phyloP scores from a whole-genome alignment of 208 protist genomes.

The Porcisia hertigi region DNA sequence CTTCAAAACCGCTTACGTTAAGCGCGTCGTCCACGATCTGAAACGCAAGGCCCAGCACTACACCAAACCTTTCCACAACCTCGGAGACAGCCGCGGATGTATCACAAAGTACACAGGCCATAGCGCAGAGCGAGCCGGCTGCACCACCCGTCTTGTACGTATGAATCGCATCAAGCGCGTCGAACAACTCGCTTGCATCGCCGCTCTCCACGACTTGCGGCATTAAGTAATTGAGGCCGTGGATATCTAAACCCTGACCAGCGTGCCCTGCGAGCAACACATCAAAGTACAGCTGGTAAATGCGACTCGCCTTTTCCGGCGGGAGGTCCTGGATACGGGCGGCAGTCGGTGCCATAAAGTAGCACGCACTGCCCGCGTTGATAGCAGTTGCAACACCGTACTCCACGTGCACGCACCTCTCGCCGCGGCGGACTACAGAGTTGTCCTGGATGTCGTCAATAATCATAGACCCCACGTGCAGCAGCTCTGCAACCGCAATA shows the following conservation, averaged over 20 bases:
- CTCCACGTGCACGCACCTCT: slow-evolving; percentile 48
- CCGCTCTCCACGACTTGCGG: slow-evolving; percentile 45
- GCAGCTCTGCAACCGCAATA: slow-evolving; percentile 60
- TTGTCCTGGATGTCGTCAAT: slow-evolving; percentile 83
- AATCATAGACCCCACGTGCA: slow-evolving; percentile 74
- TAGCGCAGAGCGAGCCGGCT: slow-evolving; percentile 38
- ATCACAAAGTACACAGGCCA: slow-evolving; percentile 61
- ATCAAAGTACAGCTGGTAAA: slow-evolving; percentile 72
- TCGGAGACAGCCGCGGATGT: slow-evolving; percentile 21
- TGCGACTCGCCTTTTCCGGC: slow-evolving; percentile 29
- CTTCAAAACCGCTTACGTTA: slow-evolving; percentile 46
- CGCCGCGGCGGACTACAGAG: slow-evolving; percentile 62
- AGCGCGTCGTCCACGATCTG: slow-evolving; percentile 74
- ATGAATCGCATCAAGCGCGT: slow-evolving; percentile 52
- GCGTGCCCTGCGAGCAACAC: slow-evolving; percentile 55
- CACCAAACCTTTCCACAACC: slow-evolving; percentile 48
- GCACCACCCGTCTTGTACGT: slow-evolving; percentile 60
- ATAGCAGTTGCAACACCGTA: slow-evolving; percentile 59
- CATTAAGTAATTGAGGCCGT: slow-evolving; percentile 58
- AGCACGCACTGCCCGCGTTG: slow-evolving; percentile 70
- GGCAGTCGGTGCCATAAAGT: slow-evolving; percentile 61
- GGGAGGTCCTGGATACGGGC: slow-evolving; percentile 45
- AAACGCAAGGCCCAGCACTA: slow-evolving; percentile 54
- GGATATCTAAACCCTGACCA: slow-evolving; percentile 74
- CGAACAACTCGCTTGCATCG: slow-evolving; percentile 31